Percentiles rank a stretch among this genome's conserved stretches.
Evolutionary conservation across 169 alveolate genomes (phyloP).

Genomic region (Eimeria necatrix): DNA sequence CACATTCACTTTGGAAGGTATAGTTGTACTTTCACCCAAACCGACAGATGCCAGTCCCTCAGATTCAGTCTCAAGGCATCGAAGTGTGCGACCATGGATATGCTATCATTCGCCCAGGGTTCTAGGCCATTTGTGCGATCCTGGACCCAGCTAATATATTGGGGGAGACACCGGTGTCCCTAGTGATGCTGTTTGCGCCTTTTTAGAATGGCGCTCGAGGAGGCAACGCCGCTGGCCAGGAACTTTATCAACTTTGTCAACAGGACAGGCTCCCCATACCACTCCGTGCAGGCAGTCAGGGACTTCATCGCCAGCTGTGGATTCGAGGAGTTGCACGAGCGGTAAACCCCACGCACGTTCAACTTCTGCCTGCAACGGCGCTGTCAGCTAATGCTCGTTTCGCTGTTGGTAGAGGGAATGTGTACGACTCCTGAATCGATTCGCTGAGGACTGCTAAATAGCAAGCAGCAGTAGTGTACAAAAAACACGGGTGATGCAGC

Average conservation of each 20-base stretch:
- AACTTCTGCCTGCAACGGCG: neutral
- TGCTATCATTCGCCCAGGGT: too few relatives aligned
- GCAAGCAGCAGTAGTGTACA: constrained; percentile 90
- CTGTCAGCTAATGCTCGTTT: neutral
- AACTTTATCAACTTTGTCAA: constrained; percentile 87
- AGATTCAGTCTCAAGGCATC: too few relatives aligned
- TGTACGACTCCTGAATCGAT: neutral
- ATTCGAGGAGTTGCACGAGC: constrained; percentile 83
- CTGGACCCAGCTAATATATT: too few relatives aligned
- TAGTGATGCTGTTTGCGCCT: neutral
- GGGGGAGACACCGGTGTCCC: too few relatives aligned
- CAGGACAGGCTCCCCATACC: constrained; percentile 90
- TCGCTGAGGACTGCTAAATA: constrained; percentile 14
- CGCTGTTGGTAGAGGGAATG: too few relatives aligned
- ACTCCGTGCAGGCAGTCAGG: constrained; percentile 85
- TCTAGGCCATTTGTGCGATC: too few relatives aligned
- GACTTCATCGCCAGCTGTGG: constrained; percentile 77
- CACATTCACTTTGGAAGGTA: too few relatives aligned
- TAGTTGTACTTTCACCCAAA: too few relatives aligned
- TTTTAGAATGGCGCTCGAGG: constrained; percentile 65
- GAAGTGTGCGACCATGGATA: too few relatives aligned
- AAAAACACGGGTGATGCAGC: constrained; percentile 82
- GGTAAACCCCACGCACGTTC: constrained; percentile 20
- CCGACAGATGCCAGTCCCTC: too few relatives aligned
- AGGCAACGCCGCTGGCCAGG: constrained; percentile 67